Conservation (phyloP, 192 early-diverging fungal genomes). For the Coemansia sp. region DNA sequence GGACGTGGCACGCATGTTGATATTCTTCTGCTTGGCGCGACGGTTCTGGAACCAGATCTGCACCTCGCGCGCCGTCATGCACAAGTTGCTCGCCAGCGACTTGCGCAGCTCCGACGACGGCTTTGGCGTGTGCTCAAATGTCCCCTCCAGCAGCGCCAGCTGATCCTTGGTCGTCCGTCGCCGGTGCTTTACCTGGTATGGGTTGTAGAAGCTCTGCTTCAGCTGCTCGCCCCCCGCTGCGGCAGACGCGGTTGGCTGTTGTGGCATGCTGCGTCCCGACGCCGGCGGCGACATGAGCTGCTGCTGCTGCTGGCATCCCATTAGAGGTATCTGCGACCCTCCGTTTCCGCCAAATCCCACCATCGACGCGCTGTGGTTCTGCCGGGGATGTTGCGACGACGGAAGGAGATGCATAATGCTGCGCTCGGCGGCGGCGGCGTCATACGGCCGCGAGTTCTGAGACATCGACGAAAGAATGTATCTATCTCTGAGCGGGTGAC, state of each 20-base stretch:
- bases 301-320: constrained; percentile 6
- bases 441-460: constrained; percentile 27
- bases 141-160: constrained; percentile 67
- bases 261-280: constrained; percentile 8
- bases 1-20: constrained; percentile 37
- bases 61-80: constrained; percentile 73
- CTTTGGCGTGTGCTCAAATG: constrained; percentile 68
- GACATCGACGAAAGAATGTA: constrained; percentile 15
- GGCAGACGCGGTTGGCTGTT: neutral
- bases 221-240: constrained; percentile 54
- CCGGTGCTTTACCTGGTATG: constrained; percentile 75
- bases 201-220: constrained; percentile 71
- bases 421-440: constrained; percentile 13
- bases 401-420: constrained; percentile 18
- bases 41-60: constrained; percentile 89
- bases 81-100: constrained; percentile 60
- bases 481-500: constrained; percentile 1
- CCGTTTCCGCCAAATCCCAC: neutral
- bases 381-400: constrained; percentile 8
- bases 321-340: neutral
- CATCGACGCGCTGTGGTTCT: constrained; percentile 2
- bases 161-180: constrained; percentile 72
- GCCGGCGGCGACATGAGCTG: constrained; percentile 17
- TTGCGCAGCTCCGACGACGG: constrained; percentile 66
- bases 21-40: constrained; percentile 72